Conservation (phyloP, 2,329 filamentous ascomycete genomes). For the Pestalotiopsis sp. region DNA sequence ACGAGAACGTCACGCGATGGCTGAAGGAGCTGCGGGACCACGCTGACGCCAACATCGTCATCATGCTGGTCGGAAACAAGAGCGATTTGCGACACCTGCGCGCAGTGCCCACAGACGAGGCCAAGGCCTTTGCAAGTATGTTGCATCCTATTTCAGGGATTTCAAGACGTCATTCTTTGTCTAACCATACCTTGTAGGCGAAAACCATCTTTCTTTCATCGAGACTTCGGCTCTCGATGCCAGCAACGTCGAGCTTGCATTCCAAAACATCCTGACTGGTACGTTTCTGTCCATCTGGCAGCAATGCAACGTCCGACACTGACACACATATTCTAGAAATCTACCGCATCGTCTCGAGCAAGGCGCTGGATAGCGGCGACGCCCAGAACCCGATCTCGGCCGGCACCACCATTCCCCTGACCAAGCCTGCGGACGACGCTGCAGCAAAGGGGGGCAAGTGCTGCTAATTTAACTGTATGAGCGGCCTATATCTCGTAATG, state of each 20-base stretch:
- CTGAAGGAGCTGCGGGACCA: conserved; percentile 98
- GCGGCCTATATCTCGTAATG: conserved; percentile 25
- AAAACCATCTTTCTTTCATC: conserved; percentile 98
- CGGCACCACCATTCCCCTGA: conserved; percentile 83
- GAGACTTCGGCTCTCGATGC: conserved; percentile 98
- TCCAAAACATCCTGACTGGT: conserved; percentile 99
- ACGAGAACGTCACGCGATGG: conserved; percentile 98
- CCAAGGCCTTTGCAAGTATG: conserved; percentile 93
- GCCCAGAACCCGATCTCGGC: conserved; percentile 78
- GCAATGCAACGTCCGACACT: not conserved
- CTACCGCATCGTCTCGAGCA: conserved; percentile 98
- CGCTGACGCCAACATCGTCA: conserved; percentile 98
- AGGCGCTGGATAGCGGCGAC: conserved; percentile 88
- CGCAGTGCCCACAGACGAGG: conserved; percentile 96
- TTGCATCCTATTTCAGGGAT: conserved; percentile 16
- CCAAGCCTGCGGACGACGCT: conserved; percentile 77
- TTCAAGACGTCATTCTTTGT: conserved; percentile 2
- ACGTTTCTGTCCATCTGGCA: conserved; percentile 35
- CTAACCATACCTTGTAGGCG: conserved; percentile 61
- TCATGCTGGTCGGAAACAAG: conserved; percentile 99
- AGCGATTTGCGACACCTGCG: conserved; percentile 99
- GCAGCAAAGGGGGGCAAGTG: conserved; percentile 80
- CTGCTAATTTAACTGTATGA: conserved; percentile 58
- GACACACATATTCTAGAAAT: conserved; percentile 69
- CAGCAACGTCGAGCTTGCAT: conserved; percentile 98